phyloP scores from a whole-genome alignment of 2,329 filamentous ascomycete species.

The Pseudocercospora cruenta region DNA sequence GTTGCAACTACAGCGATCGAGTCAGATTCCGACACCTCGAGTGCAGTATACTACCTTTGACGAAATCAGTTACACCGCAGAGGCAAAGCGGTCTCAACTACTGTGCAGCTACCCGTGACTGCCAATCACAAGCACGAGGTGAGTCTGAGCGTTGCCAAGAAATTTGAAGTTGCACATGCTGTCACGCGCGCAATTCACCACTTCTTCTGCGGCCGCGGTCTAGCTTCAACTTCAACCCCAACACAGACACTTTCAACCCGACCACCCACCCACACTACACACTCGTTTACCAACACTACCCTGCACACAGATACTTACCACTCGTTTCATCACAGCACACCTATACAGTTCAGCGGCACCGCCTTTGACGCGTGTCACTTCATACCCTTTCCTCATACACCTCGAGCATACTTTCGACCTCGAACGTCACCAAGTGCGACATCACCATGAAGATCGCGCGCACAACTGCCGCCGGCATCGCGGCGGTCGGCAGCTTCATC shows the following conservation, averaged over 20 bases:
- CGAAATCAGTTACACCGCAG: neutral
- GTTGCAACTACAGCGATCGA: no score
- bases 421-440: neutral
- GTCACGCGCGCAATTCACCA: neutral
- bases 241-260: neutral
- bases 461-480: neutral
- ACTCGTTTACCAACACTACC: neutral
- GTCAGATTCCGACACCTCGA: no score
- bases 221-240: neutral
- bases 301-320: neutral
- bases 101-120: neutral
- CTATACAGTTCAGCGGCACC: neutral
- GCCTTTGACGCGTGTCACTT: neutral
- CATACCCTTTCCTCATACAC: neutral
- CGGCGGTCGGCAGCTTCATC: neutral
- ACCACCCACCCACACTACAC: neutral
- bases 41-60: neutral
- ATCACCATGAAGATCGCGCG: constrained; percentile 6
- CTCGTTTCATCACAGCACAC: neutral
- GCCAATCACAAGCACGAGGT: constrained; percentile 6
- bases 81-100: neutral
- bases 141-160: constrained; percentile 8
- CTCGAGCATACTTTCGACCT: no score
- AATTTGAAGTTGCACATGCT: constrained; percentile 4
- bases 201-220: neutral